phyloP scores from a whole-genome alignment of 1,284 basidiomycete species.

The Leucoagaricus sp. region DNA sequence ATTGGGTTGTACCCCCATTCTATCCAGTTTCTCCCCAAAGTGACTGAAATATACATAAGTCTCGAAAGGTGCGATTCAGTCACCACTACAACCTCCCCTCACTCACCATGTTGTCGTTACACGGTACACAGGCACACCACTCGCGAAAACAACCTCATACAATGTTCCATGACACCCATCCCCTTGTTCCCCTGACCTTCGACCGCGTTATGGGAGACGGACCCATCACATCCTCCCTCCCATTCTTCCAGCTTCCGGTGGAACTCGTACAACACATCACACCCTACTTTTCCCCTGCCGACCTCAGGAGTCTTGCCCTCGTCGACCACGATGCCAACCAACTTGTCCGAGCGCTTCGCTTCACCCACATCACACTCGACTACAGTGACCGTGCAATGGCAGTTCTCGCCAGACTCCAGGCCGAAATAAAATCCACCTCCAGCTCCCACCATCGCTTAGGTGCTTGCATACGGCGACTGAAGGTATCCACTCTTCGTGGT shows the following conservation, averaged over 20 bases:
- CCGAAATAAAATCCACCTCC: not conserved
- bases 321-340: constrained; percentile 31
- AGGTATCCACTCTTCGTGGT: constrained; percentile 14
- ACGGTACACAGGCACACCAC: not conserved
- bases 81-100: not conserved
- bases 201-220: constrained; percentile 26
- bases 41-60: not conserved
- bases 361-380: constrained; percentile 24
- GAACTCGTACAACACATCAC: constrained; percentile 29
- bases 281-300: constrained; percentile 24
- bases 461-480: constrained; percentile 25
- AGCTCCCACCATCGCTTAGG: constrained; percentile 15
- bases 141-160: not conserved
- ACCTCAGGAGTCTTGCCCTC: constrained; percentile 27
- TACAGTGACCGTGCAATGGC: constrained; percentile 2
- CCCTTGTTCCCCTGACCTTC: constrained; percentile 23
- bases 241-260: constrained; percentile 31
- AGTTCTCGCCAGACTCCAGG: constrained; percentile 1
- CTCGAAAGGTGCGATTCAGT: not conserved
- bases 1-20: not conserved
- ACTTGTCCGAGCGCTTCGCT: constrained; percentile 28
- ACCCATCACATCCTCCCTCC: constrained; percentile 24
- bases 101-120: not conserved
- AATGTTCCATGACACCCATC: constrained; percentile 4
- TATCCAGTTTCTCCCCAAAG: not conserved